Evolutionary conservation across 768 basidiomycete genomes (phyloP).

Genomic region (Naganishia antarctica): DNA sequence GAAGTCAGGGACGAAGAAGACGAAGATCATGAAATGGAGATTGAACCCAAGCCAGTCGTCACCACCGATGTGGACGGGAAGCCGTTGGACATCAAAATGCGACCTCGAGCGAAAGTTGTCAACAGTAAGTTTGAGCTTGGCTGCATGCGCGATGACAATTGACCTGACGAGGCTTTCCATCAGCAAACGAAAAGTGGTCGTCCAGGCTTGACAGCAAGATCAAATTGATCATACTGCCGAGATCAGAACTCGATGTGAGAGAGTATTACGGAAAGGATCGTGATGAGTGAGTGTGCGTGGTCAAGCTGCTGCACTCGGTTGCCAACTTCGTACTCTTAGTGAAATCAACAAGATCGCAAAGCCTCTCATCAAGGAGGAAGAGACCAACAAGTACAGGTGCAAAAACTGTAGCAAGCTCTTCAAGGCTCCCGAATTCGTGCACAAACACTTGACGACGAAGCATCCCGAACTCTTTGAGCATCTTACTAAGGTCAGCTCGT

Average conservation of each 20-base stretch:
- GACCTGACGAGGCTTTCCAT: slow-evolving; percentile 17
- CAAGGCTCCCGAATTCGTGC: slow-evolving; percentile 92
- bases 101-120: slow-evolving; percentile 46
- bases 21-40: slow-evolving; percentile 28
- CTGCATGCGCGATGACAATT: background rate
- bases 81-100: slow-evolving; percentile 52
- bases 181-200: slow-evolving; percentile 65
- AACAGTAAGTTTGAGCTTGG: slow-evolving; percentile 49
- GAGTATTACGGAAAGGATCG: slow-evolving; percentile 84
- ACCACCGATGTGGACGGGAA: slow-evolving; percentile 19
- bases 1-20: slow-evolving; percentile 23
- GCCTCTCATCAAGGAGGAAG: slow-evolving; percentile 84
- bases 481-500: slow-evolving; percentile 69
- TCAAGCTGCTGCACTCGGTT: no score
- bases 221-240: slow-evolving; percentile 66
- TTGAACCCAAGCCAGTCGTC: slow-evolving; percentile 5
- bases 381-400: slow-evolving; percentile 94
- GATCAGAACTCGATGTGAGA: slow-evolving; percentile 72
- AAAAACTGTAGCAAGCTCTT: slow-evolving; percentile 91
- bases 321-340: background rate
- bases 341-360: slow-evolving; percentile 24
- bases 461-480: slow-evolving; percentile 76
- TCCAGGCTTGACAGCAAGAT: slow-evolving; percentile 84
- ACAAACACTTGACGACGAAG: slow-evolving; percentile 95
- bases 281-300: slow-evolving; percentile 65